Percentiles rank a stretch among this genome's conserved stretches.
phyloP scores from a whole-genome alignment of 1,284 basidiomycete species.

The Trichosporon inkin region DNA sequence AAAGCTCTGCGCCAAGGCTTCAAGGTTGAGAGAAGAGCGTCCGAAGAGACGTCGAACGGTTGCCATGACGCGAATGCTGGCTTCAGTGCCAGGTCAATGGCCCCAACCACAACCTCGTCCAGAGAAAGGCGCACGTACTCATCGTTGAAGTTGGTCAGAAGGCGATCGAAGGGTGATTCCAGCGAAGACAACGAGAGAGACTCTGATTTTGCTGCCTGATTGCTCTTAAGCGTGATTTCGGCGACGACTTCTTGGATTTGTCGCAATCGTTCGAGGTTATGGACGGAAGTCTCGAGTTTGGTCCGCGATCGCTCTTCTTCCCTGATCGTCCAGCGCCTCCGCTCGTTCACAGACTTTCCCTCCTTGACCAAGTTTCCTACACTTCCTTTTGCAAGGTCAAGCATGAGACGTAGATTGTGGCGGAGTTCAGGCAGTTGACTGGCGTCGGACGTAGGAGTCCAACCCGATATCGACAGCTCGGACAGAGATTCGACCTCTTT shows the following conservation, averaged over 20 bases:
- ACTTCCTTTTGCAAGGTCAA: slow-evolving; percentile 72
- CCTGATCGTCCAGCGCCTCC: slow-evolving; percentile 62
- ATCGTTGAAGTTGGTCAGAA: slow-evolving; percentile 64
- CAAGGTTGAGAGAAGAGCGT: slow-evolving; percentile 38
- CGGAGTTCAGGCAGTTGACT: slow-evolving; percentile 89
- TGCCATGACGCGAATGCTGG: slow-evolving; percentile 37
- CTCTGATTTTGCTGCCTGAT: slow-evolving; percentile 57
- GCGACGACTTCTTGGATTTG: slow-evolving; percentile 64
- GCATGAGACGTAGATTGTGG: slow-evolving; percentile 86
- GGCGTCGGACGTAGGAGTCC: slow-evolving; percentile 78
- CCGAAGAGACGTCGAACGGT: slow-evolving; percentile 41
- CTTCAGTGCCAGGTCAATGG: slow-evolving; percentile 64
- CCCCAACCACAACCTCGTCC: slow-evolving; percentile 88
- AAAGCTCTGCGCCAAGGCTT: slow-evolving; percentile 48
- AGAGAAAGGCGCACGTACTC: slow-evolving; percentile 77
- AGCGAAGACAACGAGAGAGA: slow-evolving; percentile 68
- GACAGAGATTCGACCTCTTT: slow-evolving; percentile 77
- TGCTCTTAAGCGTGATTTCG: slow-evolving; percentile 63
- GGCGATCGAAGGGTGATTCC: slow-evolving; percentile 63
- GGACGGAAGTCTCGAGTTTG: neutral
- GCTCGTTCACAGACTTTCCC: slow-evolving; percentile 74
- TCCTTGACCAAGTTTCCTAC: slow-evolving; percentile 84
- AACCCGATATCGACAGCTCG: slow-evolving; percentile 69
- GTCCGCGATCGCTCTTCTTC: slow-evolving; percentile 63
- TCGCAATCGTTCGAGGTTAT: neutral